phyloP scores from a whole-genome alignment of 192 early-diverging fungal species.

The Podila epicladia region DNA sequence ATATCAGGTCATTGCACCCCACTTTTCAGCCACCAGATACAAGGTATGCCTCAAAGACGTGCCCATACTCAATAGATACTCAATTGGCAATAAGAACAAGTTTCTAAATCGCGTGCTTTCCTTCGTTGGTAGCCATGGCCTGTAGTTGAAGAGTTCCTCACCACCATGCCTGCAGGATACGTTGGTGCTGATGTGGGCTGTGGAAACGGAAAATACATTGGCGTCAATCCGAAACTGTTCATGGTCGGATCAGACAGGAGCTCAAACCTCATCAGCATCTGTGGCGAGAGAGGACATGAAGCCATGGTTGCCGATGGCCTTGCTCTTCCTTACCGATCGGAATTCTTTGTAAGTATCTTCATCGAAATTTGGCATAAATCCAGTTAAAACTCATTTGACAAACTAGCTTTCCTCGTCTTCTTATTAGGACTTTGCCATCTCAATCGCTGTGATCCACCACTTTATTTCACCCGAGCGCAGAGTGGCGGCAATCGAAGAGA shows the following conservation, averaged over 20 bases:
- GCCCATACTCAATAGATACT: too few relatives aligned
- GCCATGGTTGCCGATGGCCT: conserved; percentile 85
- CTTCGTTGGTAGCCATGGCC: conserved; percentile 84
- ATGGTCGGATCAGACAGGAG: conserved; percentile 90
- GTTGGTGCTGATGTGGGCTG: conserved; percentile 96
- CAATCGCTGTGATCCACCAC: conserved; percentile 97
- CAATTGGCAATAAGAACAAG: too few relatives aligned
- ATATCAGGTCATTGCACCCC: conserved; percentile 91
- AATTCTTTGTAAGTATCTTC: conserved; percentile 71
- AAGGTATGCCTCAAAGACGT: conserved; percentile 61
- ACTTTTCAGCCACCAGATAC: conserved; percentile 96
- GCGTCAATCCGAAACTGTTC: conserved; percentile 83
- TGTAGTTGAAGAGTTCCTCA: conserved; percentile 88
- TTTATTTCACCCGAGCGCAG: conserved; percentile 84
- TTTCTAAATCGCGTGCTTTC: not conserved
- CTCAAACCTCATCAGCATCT: conserved; percentile 81
- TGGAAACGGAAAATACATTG: conserved; percentile 98
- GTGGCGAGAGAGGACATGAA: conserved; percentile 77
- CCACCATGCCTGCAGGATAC: conserved; percentile 66
- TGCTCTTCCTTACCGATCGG: conserved; percentile 73
- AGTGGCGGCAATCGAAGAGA: conserved; percentile 76
- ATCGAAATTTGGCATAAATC: too few relatives aligned
- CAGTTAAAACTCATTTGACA: too few relatives aligned
- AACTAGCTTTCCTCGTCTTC: not conserved
- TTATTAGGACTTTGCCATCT: conserved; percentile 88